A percentile compares a stretch with the other conserved stretches of the same genome.
Conservation (phyloP, 768 basidiomycete genomes). For the Fistulinella prunicolor region DNA sequence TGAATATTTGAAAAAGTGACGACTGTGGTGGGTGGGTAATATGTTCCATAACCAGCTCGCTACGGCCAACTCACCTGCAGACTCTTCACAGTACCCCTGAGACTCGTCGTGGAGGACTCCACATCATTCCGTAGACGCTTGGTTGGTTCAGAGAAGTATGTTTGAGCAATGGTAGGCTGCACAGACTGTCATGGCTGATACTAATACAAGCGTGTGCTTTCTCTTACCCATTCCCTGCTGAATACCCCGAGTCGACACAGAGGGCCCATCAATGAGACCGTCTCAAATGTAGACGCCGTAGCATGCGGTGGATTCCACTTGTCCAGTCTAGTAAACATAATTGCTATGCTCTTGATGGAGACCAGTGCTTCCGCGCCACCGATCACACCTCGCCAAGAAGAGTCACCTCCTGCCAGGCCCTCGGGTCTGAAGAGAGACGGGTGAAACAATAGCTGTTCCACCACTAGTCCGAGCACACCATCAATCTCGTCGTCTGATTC, state of each 20-base stretch:
- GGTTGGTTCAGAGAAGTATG: constrained; percentile 86
- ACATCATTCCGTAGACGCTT: constrained; percentile 70
- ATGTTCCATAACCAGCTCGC: neutral
- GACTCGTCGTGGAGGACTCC: constrained; percentile 78
- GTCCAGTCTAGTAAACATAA: constrained; percentile 71
- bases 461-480: constrained; percentile 72
- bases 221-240: constrained; percentile 79
- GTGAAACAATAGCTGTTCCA: constrained; percentile 60
- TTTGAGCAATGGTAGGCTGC: constrained; percentile 71
- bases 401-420: constrained; percentile 69
- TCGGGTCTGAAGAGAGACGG: constrained; percentile 60
- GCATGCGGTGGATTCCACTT: constrained; percentile 68
- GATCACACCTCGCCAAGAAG: constrained; percentile 83
- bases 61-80: constrained; percentile 56
- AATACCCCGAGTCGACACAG: constrained; percentile 83
- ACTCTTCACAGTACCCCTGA: constrained; percentile 82
- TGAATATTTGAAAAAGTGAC: constrained; percentile 85
- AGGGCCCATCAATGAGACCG: constrained; percentile 73
- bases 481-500: constrained; percentile 77
- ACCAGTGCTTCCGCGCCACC: constrained; percentile 79
- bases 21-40: constrained; percentile 28
- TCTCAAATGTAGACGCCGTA: constrained; percentile 61
- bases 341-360: constrained; percentile 78
- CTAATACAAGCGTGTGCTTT: no score
- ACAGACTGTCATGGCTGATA: constrained; percentile 2